phyloP scores from a whole-genome alignment of 2,329 filamentous ascomycete genomes.

The Bipolaris victoriae region DNA sequence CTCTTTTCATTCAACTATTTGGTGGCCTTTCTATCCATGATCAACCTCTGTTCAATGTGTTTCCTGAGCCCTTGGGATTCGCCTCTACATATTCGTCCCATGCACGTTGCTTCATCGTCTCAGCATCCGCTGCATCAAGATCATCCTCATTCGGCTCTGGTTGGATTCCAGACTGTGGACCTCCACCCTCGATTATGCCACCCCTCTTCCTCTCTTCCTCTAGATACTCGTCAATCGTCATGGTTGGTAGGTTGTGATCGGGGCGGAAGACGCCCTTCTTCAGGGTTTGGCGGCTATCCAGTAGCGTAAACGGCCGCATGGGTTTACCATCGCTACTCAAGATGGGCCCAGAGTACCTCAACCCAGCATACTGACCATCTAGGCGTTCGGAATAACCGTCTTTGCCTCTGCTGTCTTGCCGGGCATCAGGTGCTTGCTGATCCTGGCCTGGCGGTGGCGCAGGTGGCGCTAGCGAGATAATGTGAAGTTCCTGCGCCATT shows the following conservation, averaged over 20 bases:
- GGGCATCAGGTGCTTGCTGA: conserved; percentile 50
- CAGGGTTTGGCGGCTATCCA: conserved; percentile 76
- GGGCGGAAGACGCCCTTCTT: conserved; percentile 83
- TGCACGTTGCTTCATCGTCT: conserved; percentile 88
- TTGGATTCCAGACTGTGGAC: conserved; percentile 71
- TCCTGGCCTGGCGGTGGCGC: conserved; percentile 51
- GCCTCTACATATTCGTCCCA: conserved; percentile 96
- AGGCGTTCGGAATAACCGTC: conserved; percentile 74
- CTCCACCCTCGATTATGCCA: conserved; percentile 89
- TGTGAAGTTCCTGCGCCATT: conserved; percentile 80
- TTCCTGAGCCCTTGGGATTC: conserved; percentile 83
- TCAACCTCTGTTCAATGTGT: conserved; percentile 79
- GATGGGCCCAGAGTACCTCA: conserved; percentile 69
- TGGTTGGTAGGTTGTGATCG: conserved; percentile 92
- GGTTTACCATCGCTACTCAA: conserved; percentile 82
- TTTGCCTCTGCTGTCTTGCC: conserved; percentile 55
- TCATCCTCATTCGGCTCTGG: conserved; percentile 88
- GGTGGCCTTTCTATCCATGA: not conserved
- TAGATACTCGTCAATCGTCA: conserved; percentile 97
- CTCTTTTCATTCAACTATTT: conserved; percentile 21
- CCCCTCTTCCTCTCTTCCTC: conserved; percentile 86
- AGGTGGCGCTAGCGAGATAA: conserved; percentile 76
- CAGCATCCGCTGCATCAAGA: conserved; percentile 81
- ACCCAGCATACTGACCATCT: conserved; percentile 60
- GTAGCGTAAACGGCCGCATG: conserved; percentile 86